Conservation (phyloP, 306 rosid genomes). For the Gynostemma pentaphyllum region DNA sequence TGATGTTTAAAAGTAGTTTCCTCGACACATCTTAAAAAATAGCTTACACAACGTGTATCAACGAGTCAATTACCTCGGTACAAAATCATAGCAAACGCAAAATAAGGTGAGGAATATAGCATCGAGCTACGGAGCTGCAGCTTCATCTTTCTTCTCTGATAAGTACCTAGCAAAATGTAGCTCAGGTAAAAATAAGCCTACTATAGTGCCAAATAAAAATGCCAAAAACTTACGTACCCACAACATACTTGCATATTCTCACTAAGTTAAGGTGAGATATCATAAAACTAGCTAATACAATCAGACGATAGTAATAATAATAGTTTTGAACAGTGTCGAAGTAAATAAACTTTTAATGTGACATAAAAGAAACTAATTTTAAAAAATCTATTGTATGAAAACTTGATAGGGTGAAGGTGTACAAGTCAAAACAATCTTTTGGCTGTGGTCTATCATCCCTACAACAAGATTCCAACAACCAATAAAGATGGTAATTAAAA, state of each 20-base stretch:
- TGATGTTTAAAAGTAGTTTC: not conserved
- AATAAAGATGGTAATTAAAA: not conserved
- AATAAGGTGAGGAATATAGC: not conserved
- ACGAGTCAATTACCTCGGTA: not conserved
- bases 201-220: not conserved
- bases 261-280: not conserved
- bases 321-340: not conserved
- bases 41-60: not conserved
- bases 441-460: not conserved
- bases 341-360: not conserved
- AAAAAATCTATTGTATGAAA: not conserved
- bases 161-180: constrained; percentile 30
- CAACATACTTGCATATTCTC: not conserved
- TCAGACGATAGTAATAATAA: not conserved
- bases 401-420: not conserved
- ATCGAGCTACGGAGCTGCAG: constrained; percentile 26
- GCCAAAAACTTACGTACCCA: not conserved
- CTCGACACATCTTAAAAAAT: not conserved
- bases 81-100: not conserved
- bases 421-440: not conserved
- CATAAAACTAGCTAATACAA: not conserved
- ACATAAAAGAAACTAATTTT: not conserved
- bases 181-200: not conserved
- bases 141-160: constrained; percentile 36
- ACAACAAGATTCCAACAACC: not conserved